A percentile compares a stretch with the other conserved stretches of the same genome.
Conservation (phyloP, 2,329 filamentous ascomycete species). For the Madurella fahalii region DNA sequence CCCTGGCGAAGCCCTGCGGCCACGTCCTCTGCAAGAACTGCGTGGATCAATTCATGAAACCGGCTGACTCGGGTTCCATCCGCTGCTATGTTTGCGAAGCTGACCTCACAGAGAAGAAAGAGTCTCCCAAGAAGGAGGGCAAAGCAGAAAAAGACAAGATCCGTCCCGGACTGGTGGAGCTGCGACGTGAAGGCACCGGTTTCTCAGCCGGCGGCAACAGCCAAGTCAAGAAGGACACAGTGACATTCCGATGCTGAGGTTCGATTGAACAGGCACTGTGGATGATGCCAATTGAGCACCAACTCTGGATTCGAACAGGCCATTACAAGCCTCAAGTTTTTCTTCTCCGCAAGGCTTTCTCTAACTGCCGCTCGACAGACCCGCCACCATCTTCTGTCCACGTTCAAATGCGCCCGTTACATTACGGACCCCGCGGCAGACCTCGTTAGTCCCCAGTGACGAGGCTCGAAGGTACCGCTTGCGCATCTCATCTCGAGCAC, state of each 20-base stretch:
- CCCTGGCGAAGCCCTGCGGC: slow-evolving; percentile 82
- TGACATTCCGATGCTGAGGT: slow-evolving; percentile 38
- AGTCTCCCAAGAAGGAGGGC: slow-evolving; percentile 40
- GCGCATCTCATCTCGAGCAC: not conserved
- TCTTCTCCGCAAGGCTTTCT: not conserved
- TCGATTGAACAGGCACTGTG: not conserved
- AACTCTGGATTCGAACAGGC: not conserved
- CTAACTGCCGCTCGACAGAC: not conserved
- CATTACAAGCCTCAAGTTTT: not conserved
- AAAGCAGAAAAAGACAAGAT: slow-evolving; percentile 52
- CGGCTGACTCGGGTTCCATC: slow-evolving; percentile 43
- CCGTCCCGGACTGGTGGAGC: slow-evolving; percentile 69
- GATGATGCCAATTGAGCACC: not conserved
- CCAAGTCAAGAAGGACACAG: slow-evolving; percentile 71
- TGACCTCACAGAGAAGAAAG: slow-evolving; percentile 56
- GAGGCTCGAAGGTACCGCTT: slow-evolving; percentile 5
- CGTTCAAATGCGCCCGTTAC: slow-evolving; percentile 1
- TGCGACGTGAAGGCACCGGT: slow-evolving; percentile 84
- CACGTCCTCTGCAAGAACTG: slow-evolving; percentile 88
- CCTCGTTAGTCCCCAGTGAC: not conserved
- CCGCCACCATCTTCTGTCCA: not conserved
- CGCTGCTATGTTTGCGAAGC: slow-evolving; percentile 85
- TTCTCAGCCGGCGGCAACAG: slow-evolving; percentile 86
- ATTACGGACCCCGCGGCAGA: not conserved
- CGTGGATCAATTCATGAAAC: slow-evolving; percentile 75